phyloP scores from a whole-genome alignment of 805 yeast species.

The Kazachstania viticola region DNA sequence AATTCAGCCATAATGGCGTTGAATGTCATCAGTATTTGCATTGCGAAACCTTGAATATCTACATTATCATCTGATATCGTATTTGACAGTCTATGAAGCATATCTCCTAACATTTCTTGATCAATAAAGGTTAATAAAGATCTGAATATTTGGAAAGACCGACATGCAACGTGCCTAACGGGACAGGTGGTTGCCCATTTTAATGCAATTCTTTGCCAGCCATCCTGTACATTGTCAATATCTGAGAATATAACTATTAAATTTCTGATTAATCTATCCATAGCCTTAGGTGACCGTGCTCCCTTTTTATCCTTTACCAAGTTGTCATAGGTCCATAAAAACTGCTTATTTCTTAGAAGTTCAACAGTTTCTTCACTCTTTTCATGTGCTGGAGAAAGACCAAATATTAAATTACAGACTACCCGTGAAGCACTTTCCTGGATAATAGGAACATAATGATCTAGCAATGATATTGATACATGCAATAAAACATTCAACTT shows the following conservation, averaged over 20 bases:
- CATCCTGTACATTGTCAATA: conserved; percentile 47
- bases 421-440: conserved; percentile 77
- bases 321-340: conserved; percentile 80
- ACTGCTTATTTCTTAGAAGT: conserved; percentile 38
- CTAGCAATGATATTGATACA: conserved; percentile 66
- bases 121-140: conserved; percentile 73
- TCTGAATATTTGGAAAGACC: conserved; percentile 89
- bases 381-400: conserved; percentile 41
- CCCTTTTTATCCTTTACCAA: conserved; percentile 64
- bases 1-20: conserved; percentile 85
- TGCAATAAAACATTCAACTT: conserved; percentile 69
- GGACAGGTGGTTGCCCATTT: conserved; percentile 97
- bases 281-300: conserved; percentile 72
- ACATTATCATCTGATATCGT: conserved; percentile 82
- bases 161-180: conserved; percentile 90
- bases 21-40: conserved; percentile 93
- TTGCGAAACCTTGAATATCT: conserved; percentile 92
- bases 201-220: conserved; percentile 77
- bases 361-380: conserved; percentile 47
- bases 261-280: conserved; percentile 64
- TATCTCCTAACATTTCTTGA: conserved; percentile 79
- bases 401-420: conserved; percentile 60
- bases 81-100: conserved; percentile 85
- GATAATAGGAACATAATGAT: conserved; percentile 74
- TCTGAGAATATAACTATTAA: conserved; percentile 46